phyloP scores from a whole-genome alignment of 2,329 filamentous ascomycete species.

The Apiospora pterosperma region DNA sequence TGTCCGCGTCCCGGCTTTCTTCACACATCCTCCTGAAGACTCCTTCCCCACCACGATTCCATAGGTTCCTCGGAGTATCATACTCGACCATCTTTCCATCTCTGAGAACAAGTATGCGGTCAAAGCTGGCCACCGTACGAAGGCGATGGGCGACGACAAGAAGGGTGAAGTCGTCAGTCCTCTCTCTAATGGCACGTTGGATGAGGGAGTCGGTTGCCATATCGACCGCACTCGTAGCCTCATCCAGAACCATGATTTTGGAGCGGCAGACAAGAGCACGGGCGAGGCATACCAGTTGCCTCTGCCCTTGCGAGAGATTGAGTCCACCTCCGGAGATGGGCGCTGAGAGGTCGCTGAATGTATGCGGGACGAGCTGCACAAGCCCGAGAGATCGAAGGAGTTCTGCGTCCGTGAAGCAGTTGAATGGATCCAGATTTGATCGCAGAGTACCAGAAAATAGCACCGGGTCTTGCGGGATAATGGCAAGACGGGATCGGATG shows the following conservation, averaged over 20 bases:
- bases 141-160: conserved; percentile 74
- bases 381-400: conserved; percentile 32
- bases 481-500: conserved; percentile 70
- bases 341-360: conserved; percentile 44
- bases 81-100: conserved; percentile 67
- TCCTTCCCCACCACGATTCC: conserved; percentile 32
- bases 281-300: conserved; percentile 72
- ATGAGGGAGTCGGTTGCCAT: conserved; percentile 74
- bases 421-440: conserved; percentile 74
- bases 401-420: conserved; percentile 64
- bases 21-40: conserved; percentile 61
- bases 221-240: conserved; percentile 76
- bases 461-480: conserved; percentile 78
- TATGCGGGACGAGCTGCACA: neutral
- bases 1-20: conserved; percentile 57
- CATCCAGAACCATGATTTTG: conserved; percentile 76
- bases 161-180: conserved; percentile 66
- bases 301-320: conserved; percentile 75
- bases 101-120: conserved; percentile 68
- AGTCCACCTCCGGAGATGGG: conserved; percentile 68
- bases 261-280: conserved; percentile 69
- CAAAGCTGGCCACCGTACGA: conserved; percentile 74
- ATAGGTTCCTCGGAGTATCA: conserved; percentile 62
- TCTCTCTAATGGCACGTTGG: conserved; percentile 68
- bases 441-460: conserved; percentile 77